Evolutionary conservation across 345 rosid species (phyloP).

Genomic region (Sapria himalayana): DNA sequence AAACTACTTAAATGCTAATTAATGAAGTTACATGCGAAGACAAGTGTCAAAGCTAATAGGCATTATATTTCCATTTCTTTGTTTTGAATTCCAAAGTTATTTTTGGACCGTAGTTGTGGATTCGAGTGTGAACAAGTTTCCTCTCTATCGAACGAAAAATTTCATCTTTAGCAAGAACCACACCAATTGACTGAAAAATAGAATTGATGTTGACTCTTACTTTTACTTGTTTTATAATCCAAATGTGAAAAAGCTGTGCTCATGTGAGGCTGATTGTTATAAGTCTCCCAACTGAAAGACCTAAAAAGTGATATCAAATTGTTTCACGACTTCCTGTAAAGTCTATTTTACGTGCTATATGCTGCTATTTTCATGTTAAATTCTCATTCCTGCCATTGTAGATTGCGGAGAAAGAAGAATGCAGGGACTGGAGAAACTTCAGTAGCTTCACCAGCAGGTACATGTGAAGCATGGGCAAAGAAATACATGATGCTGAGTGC

Average conservation of each 20-base stretch:
- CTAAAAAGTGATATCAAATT: too few species aligned
- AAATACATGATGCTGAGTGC: background rate
- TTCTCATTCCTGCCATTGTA: slow-evolving; percentile 14
- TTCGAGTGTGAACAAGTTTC: too few species aligned
- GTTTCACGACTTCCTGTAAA: background rate
- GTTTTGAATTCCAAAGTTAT: too few species aligned
- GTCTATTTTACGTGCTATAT: background rate
- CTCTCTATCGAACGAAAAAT: too few species aligned
- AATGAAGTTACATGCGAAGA: too few species aligned
- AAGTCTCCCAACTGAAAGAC: slow-evolving; percentile 2
- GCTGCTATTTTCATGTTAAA: background rate
- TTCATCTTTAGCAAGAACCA: too few species aligned
- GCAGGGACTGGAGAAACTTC: slow-evolving; percentile 53
- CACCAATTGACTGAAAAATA: too few species aligned
- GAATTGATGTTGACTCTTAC: too few species aligned
- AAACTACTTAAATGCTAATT: too few species aligned
- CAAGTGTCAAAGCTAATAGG: too few species aligned
- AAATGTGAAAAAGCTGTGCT: background rate
- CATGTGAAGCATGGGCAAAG: background rate
- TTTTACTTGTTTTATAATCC: background rate
- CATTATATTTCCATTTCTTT: too few species aligned
- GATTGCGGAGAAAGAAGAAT: slow-evolving; percentile 84
- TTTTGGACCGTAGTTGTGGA: too few species aligned
- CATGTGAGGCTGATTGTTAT: background rate
- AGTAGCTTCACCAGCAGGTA: slow-evolving; percentile 57